Evolutionary conservation across 1,139 yeast genomes (phyloP), one percentile per base, ranked within the genome.

Genomic region (Waltiozyma solani): DNA sequence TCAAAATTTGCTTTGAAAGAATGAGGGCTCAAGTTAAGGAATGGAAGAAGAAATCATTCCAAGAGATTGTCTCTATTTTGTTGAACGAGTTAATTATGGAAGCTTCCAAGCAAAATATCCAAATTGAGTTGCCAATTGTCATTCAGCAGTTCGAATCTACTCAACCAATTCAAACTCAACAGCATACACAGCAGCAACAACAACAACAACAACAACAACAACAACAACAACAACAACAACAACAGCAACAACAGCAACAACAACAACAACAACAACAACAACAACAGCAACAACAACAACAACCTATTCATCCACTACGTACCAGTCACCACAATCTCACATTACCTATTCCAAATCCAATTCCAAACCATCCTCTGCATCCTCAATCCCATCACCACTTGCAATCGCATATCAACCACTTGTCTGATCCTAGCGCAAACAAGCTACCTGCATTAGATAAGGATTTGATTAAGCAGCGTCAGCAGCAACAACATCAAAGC

Each of bases 1-100:
- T 71, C 36, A 60, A 62, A 34, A 55, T 63, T 5, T 66, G 72
- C 41, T 73, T 63, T 47, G 71, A 66, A 42, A 64, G 64, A 39
- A 61, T 72, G 65, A 64, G 67, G 48, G 48, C 60, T 19, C 51
- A 62, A 5, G 59, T 69, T 12, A 59, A 67, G 36, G 67, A 63
- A 34, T 57, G 55, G 46, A 66, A 63, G 41, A 60, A 59, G 35
- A 65, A 62, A 44, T 49, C 60, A 9, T 60, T 69, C 35, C 52
- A 56, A 37, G 73, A 70, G 37, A 54, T 67, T 36, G 56, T 66
- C 33, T 57, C 54, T 5, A 30, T 42, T 4, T 35, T 52, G 11
- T 37, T 52, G n/a, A 50, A 47, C 25, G 54, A 49, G 18, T 34
- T 48, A 13, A 47, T 48, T 9, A 44, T 42, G 24, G 48, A 48